Percentiles rank a stretch among this genome's conserved stretches.
Evolutionary conservation across 257 asterid species (phyloP).

Genomic region (Solanum sitiens): DNA sequence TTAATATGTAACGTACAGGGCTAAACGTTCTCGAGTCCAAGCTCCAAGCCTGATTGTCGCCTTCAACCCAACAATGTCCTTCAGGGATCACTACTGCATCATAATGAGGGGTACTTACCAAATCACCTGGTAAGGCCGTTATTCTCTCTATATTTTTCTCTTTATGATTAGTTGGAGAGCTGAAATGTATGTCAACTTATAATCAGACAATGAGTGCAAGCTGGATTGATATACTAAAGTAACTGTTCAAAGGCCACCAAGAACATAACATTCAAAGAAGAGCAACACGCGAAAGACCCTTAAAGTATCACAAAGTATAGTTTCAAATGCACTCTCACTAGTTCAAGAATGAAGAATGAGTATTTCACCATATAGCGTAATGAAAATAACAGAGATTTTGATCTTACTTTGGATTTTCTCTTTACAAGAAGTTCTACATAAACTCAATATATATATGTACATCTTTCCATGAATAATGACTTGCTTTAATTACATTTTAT

Average conservation of each 20-base stretch:
- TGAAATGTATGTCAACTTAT: constrained; percentile 9
- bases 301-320: background rate
- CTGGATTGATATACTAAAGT: background rate
- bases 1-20: constrained; percentile 33
- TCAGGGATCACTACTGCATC: constrained; percentile 55
- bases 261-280: background rate
- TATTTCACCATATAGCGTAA: background rate
- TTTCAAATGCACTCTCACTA: background rate
- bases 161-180: constrained; percentile 54
- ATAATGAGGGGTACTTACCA: constrained; percentile 31
- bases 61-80: constrained; percentile 95
- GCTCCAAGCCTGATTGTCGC: constrained; percentile 67
- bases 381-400: background rate
- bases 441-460: background rate
- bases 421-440: background rate
- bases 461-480: background rate
- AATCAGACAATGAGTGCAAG: background rate
- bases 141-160: constrained; percentile 67
- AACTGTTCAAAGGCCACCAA: background rate
- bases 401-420: background rate
- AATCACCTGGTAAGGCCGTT: constrained; percentile 71
- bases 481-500: background rate
- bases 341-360: background rate
- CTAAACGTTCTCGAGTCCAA: constrained; percentile 69
- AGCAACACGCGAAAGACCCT: background rate